phyloP scores from a whole-genome alignment of 2,329 filamentous ascomycete species.

The Trichoderma gracile region DNA sequence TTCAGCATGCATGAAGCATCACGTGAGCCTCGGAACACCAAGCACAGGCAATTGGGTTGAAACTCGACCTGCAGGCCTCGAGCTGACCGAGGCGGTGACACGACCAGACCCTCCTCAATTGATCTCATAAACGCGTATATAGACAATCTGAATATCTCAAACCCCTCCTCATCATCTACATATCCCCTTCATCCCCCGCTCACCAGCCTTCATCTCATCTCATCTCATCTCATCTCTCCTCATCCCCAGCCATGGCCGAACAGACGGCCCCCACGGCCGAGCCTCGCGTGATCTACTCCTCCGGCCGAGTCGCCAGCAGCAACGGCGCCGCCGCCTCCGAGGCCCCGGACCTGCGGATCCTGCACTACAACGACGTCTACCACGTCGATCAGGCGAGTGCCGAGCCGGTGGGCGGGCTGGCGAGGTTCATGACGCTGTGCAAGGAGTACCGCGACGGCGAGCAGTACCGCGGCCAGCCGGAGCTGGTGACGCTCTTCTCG shows the following conservation, averaged over 20 bases:
- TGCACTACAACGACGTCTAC: constrained; percentile 95
- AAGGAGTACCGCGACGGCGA: constrained; percentile 70
- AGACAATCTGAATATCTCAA: too few relatives aligned
- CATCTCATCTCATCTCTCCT: not conserved
- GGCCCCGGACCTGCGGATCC: constrained; percentile 70
- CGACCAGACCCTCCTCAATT: constrained; percentile 5
- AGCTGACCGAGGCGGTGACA: constrained; percentile 15
- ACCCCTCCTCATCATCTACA: too few relatives aligned
- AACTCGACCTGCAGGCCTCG: constrained; percentile 3
- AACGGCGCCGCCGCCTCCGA: not conserved
- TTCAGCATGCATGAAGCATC: not conserved
- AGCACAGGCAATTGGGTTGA: not conserved
- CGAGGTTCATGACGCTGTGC: constrained; percentile 76
- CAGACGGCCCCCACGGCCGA: constrained; percentile 31
- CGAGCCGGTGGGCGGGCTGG: constrained; percentile 79
- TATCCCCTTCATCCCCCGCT: too few relatives aligned
- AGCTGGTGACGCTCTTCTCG: constrained; percentile 78
- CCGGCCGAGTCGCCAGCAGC: constrained; percentile 24
- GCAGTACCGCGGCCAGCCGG: constrained; percentile 62
- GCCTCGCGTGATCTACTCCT: constrained; percentile 33
- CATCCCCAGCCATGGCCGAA: not conserved
- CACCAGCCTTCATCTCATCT: too few relatives aligned
- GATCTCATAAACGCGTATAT: too few relatives aligned
- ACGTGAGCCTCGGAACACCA: constrained; percentile 22
- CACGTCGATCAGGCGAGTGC: constrained; percentile 75